These are phyloP conservation scores for Pichia kluyveri DNA, from an alignment of 805 yeast genomes.

Conservation along the genomic window DNA sequence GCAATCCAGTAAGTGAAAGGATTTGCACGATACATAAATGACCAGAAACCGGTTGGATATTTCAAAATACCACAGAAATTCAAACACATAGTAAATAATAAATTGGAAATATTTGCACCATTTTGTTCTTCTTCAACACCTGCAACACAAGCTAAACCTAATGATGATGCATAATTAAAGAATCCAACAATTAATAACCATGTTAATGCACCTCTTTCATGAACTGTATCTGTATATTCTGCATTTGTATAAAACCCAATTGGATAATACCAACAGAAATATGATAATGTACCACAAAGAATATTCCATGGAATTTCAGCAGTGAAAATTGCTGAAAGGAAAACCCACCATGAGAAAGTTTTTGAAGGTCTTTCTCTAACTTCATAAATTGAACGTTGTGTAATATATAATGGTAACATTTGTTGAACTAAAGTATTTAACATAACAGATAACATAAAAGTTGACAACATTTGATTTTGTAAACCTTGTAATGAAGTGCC, in stretches of 20 bases:
- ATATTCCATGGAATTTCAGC: conserved; percentile 63
- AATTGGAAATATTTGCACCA: conserved; percentile 52
- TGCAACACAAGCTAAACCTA: conserved; percentile 52
- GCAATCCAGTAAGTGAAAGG: conserved; percentile 62
- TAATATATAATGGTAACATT: conserved; percentile 50
- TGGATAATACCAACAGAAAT: conserved; percentile 65
- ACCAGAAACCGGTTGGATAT: conserved; percentile 60
- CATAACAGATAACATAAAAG: conserved; percentile 57
- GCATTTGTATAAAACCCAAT: conserved; percentile 60
- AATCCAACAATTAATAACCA: conserved; percentile 35
- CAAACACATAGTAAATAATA: conserved; percentile 53
- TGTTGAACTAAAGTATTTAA: conserved; percentile 54
- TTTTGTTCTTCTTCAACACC: conserved; percentile 50
- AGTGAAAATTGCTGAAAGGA: conserved; percentile 50
- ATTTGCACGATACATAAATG: conserved; percentile 65
- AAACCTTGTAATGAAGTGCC: conserved; percentile 53
- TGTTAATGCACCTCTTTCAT: conserved; percentile 47
- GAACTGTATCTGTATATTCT: conserved; percentile 31
- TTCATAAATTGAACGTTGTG: conserved; percentile 60
- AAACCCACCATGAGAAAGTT: conserved; percentile 59
- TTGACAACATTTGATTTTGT: conserved; percentile 75
- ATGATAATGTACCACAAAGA: conserved; percentile 52
- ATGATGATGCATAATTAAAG: conserved; percentile 45
- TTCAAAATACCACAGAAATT: conserved; percentile 75
- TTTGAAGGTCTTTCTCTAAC: conserved; percentile 68